These are phyloP conservation scores for Jacaranda mimosifolia DNA, from an alignment of 257 asterid species.

Conservation along the genomic window DNA sequence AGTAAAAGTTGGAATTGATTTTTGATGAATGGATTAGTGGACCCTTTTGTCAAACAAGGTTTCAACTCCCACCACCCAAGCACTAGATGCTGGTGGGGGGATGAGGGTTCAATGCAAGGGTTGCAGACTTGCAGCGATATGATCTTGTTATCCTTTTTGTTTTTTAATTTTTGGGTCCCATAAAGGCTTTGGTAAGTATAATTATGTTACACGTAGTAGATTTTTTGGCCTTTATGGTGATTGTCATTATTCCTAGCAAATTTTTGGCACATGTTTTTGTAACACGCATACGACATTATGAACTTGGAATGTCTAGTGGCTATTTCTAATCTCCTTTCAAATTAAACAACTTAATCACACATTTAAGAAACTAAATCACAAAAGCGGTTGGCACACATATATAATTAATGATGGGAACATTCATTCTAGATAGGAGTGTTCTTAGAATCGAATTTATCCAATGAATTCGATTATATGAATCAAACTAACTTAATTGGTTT, in stretches of 20 bases:
- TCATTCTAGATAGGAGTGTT: too few relatives aligned
- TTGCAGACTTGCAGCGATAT: background rate
- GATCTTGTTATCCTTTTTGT: background rate
- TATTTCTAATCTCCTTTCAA: background rate
- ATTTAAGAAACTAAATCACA: background rate
- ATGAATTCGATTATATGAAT: too few relatives aligned
- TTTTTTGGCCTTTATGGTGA: slow-evolving; percentile 39
- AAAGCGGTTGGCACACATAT: background rate
- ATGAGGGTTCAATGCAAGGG: background rate
- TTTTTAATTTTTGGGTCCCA: slow-evolving; percentile 32
- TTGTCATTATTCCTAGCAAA: slow-evolving; percentile 54
- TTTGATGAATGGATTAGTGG: slow-evolving; percentile 27
- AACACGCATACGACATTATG: slow-evolving; percentile 30
- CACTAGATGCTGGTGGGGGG: slow-evolving; percentile 19
- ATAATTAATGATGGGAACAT: background rate
- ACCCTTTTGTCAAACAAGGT: slow-evolving; percentile 27
- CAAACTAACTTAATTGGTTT: too few relatives aligned
- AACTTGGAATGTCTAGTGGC: slow-evolving; percentile 6
- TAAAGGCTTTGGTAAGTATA: slow-evolving; percentile 35
- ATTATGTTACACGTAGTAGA: slow-evolving; percentile 37
- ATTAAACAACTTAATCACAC: background rate
- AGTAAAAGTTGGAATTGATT: background rate
- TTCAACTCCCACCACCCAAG: slow-evolving; percentile 9
- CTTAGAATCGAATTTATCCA: too few relatives aligned
- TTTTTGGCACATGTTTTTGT: slow-evolving; percentile 62